Base-by-base conservation (phyloP, 2,329 filamentous ascomycete genomes). In the Teratosphaeria zuluensis region DNA sequence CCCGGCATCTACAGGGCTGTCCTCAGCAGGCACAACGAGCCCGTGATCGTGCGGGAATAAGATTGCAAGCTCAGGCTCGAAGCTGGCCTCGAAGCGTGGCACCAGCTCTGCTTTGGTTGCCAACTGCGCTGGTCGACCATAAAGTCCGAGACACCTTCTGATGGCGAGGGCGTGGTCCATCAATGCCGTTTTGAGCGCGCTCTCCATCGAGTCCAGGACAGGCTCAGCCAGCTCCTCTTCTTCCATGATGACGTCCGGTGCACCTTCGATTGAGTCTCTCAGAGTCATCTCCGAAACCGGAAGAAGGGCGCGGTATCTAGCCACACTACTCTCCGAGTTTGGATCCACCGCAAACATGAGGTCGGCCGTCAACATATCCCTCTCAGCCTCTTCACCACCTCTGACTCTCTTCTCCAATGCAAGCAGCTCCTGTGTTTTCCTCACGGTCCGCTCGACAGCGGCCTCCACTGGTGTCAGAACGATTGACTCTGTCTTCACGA, bases 91-190 rank as follows among this genome's bases (percentile, higher is more conserved):
- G 60, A 80, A 79, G 16, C 75, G 58, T 7, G 62, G 60, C 1
- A 65, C 56, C 12, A 70, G 69, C 65, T 69, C 62, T 7, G 61
- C 60, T 30, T 62, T 62, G 74, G 77, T 66, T 73, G 78, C 71
- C 82, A 84, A 73, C 76, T 80, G 72, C 78, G 83, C 72, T 82
- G 84, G 46, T 74, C 81, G 76, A 80, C 84, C 72, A 82, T 84
- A 59, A 81, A 80, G 72, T 79, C 79, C 62, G 7, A 97, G 74
- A 67, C 90, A 92, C 63, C 90, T 85, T 76, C 92, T 91, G 66
- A 97, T 85, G 72, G 90, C 86, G 60, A 95, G 82, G 2, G 90
- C 90, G 72, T 97, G 92, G 68, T 97, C 94, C 51, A 95, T 82
- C 32, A 97, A 80, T 0, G 90, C 89, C 71, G 92, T 88, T 68